Evolutionary conservation across 495 filamentous ascomycete species (phyloP).

Genomic region (Neurospora sp.): DNA sequence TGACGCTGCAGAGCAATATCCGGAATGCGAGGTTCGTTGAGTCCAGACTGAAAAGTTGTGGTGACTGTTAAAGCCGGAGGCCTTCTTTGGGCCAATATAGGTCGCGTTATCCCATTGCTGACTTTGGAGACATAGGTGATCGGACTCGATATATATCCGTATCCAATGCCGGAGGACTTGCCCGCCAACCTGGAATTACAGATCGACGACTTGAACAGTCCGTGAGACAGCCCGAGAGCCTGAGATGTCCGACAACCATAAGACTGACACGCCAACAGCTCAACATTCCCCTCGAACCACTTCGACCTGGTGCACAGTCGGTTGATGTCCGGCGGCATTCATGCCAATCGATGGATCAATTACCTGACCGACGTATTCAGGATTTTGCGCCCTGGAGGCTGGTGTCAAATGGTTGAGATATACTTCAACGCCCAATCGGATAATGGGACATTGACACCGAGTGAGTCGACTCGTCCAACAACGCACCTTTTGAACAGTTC

Average conservation of each 20-base stretch:
- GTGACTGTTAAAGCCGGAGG: not conserved
- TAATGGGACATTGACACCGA: constrained; percentile 66
- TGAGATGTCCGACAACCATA: not conserved
- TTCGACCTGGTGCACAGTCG: constrained; percentile 91
- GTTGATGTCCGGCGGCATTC: constrained; percentile 69
- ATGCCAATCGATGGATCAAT: constrained; percentile 61
- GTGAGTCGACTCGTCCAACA: constrained; percentile 20
- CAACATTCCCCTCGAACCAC: constrained; percentile 62
- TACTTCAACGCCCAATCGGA: constrained; percentile 86
- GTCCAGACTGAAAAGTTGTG: not conserved
- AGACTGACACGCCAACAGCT: constrained; percentile 28
- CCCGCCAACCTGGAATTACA: constrained; percentile 65
- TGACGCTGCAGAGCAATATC: constrained; percentile 48
- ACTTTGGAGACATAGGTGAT: constrained; percentile 48
- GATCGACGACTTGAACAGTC: constrained; percentile 69
- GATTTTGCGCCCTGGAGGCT: constrained; percentile 52
- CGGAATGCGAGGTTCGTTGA: constrained; percentile 59
- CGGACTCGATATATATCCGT: constrained; percentile 71
- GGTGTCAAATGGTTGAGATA: constrained; percentile 86
- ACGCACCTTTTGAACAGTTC: not conserved
- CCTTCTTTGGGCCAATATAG: not conserved
- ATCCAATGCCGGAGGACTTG: constrained; percentile 57
- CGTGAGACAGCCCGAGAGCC: constrained; percentile 27
- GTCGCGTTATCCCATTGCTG: not conserved
- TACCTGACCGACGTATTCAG: constrained; percentile 70